Conservation (phyloP, 129 eudicot genomes). For the Centella asiatica region DNA sequence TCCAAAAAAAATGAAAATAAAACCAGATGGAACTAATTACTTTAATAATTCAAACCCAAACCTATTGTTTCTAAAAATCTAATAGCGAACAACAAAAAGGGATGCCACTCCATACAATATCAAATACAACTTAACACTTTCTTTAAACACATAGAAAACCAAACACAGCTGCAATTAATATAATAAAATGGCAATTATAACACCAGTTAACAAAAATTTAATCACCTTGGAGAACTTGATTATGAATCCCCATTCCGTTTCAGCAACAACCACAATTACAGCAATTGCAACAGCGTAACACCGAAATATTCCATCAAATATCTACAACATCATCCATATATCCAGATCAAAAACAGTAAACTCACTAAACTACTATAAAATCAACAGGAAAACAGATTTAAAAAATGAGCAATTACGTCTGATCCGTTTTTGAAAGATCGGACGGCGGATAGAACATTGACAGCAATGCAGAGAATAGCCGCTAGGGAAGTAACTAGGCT, state of each 20-base stretch:
- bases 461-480: constrained; percentile 70
- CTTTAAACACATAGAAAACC: not conserved
- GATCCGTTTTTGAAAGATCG: constrained; percentile 60
- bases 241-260: constrained; percentile 83
- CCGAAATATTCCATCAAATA: constrained; percentile 88
- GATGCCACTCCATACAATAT: no score
- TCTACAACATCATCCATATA: no score
- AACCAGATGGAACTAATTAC: not conserved
- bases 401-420: constrained; percentile 60
- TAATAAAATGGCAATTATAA: not conserved
- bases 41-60: not conserved
- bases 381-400: no score
- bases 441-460: constrained; percentile 66
- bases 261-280: constrained; percentile 59
- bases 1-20: not conserved
- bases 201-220: not conserved
- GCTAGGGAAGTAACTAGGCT: constrained; percentile 66
- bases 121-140: no score
- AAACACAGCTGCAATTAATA: not conserved
- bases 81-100: not conserved
- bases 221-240: constrained; percentile 66
- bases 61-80: not conserved
- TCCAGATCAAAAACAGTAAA: not conserved
- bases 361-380: not conserved
- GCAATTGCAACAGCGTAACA: constrained; percentile 81